A percentile compares a stretch with the other conserved stretches of the same genome.
Evolutionary conservation across 441 rosid genomes (phyloP).

Genomic region (Pelargonium hybrid): DNA sequence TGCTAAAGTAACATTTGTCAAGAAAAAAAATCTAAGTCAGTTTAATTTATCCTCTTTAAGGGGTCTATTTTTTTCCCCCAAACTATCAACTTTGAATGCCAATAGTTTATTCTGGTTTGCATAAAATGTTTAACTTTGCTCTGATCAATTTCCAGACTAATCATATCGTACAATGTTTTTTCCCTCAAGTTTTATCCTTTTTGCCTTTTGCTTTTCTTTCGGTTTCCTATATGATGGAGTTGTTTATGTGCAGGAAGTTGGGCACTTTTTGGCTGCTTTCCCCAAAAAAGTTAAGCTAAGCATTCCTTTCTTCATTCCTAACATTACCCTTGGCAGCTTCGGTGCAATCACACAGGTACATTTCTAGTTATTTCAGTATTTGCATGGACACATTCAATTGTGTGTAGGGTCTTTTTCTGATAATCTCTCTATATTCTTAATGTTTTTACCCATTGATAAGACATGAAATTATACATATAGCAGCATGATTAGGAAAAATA

Average conservation of each 20-base stretch:
- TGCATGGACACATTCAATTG: background rate
- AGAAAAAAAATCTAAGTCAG: too few species aligned
- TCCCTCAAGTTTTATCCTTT: background rate
- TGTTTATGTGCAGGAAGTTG: slow-evolving; percentile 60
- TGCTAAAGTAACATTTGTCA: too few species aligned
- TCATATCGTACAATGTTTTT: background rate
- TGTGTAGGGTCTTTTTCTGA: background rate
- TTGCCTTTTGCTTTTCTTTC: too few species aligned
- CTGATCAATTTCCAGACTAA: too few species aligned
- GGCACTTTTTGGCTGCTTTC: slow-evolving; percentile 80
- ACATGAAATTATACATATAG: background rate
- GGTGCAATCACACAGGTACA: slow-evolving; percentile 92
- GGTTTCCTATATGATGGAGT: slow-evolving; percentile 16
- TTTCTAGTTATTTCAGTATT: background rate
- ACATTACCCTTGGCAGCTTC: slow-evolving; percentile 93
- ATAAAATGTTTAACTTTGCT: too few species aligned
- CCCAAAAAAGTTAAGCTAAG: slow-evolving; percentile 89
- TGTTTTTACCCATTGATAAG: background rate
- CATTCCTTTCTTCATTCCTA: slow-evolving; percentile 90
- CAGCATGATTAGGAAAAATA: background rate
- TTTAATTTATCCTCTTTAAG: too few species aligned
- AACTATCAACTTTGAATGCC: too few species aligned
- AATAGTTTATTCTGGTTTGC: too few species aligned
- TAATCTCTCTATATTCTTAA: background rate
- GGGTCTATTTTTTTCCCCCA: too few species aligned